phyloP scores from a whole-genome alignment of 257 asterid genomes.

The Rauvolfia tetraphylla region DNA sequence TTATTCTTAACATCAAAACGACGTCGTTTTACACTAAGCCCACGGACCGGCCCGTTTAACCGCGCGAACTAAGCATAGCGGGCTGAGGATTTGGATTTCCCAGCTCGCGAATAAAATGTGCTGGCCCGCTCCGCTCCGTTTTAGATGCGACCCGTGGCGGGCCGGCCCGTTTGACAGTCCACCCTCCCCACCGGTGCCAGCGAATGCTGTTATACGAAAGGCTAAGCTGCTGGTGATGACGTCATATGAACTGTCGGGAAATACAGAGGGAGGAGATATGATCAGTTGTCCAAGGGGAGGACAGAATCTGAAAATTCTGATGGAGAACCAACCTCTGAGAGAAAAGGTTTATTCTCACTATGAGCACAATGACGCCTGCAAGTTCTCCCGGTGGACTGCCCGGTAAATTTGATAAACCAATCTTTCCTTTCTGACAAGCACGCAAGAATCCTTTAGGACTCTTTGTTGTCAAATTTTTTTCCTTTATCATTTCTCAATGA shows the following conservation, averaged over 20 bases:
- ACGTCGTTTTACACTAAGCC: too few relatives aligned
- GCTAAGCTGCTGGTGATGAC: background rate
- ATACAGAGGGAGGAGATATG: background rate
- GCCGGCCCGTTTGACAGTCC: too few relatives aligned
- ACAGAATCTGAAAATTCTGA: conserved; percentile 37
- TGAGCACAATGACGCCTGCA: conserved; percentile 65
- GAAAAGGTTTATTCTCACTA: conserved; percentile 48
- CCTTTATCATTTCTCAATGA: background rate
- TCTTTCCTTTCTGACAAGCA: background rate
- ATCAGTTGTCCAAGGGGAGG: conserved; percentile 24
- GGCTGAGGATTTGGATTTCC: too few relatives aligned
- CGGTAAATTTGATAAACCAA: conserved; percentile 29
- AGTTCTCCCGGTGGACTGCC: conserved; percentile 62
- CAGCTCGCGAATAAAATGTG: too few relatives aligned
- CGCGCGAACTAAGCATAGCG: too few relatives aligned
- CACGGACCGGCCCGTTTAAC: too few relatives aligned
- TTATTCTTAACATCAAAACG: too few relatives aligned
- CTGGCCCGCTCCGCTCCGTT: too few relatives aligned
- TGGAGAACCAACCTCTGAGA: conserved; percentile 38
- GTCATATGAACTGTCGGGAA: background rate
- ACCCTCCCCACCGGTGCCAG: too few relatives aligned
- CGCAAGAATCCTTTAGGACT: background rate
- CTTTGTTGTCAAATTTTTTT: background rate
- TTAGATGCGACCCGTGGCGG: too few relatives aligned
- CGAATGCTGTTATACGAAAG: background rate